Base-by-base conservation (phyloP, 805 yeast species). In the Yarrowia osloensis region DNA sequence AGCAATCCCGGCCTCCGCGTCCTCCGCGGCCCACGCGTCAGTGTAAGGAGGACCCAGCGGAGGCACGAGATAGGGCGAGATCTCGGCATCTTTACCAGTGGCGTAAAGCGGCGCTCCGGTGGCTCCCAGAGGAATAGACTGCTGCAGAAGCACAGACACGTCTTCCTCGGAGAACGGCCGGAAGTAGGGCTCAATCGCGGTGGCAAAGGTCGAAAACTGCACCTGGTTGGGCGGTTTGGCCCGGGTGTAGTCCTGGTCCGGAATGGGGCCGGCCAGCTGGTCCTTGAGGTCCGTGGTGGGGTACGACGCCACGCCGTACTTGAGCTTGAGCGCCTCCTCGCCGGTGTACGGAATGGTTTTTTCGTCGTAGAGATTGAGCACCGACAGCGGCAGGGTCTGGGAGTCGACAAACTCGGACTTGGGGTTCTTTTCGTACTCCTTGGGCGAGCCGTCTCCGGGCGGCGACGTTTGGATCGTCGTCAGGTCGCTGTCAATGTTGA, bases 201-300 rank as follows among this genome's bases (percentile, higher is more conserved):
- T 79, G 70, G 90, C 89, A 75, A 90, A 95, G 0, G 99, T 93
- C 13, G 90, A 82, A 75, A 90, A 92, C 74, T 92, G 97, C 19
- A 94, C 95, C 78, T 95, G 99, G 76, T 91, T 94, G 2, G 91
- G 78, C 21, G 93, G 93, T 73, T 93, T 94, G 15, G 88, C 85
- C 69, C 86, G 86, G 5, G 97, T 88, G 71, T 90, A 91, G 77
- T 95, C 98, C 67, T 82, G 84, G 75, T 90, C 87, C 12, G 99
- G 99, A 28, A 92, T 87, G 39, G 82, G 85, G 2, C 99, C 99
- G 0, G 99, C 97, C 33, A 95, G 80, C 69, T 89, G 77, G 67
- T 86, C 88, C 70, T 85, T 81, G 52, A 95, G 79, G 74, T 93
- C 97, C 44, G 81, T 81, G 35, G 87, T 84, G 0, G 99, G 99